Evolutionary conservation across 2,329 filamentous ascomycete genomes (phyloP).

Genomic region (Pseudonectria buxi): DNA sequence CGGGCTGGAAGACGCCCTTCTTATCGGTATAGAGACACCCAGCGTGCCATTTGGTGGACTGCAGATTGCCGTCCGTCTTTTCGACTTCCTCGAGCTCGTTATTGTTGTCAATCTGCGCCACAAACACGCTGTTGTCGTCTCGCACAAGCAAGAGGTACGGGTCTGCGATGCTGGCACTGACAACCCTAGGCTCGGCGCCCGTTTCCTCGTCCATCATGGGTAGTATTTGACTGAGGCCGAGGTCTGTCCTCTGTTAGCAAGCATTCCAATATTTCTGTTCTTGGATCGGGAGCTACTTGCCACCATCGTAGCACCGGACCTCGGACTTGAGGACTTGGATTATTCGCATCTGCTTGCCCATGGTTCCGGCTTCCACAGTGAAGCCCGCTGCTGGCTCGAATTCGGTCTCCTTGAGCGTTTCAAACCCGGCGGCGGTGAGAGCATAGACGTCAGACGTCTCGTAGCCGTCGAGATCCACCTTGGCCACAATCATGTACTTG

Average conservation of each 20-base stretch:
- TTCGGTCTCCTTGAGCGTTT: conserved; percentile 73
- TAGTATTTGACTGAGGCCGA: conserved; percentile 84
- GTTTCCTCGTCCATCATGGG: conserved; percentile 90
- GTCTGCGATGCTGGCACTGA: conserved; percentile 78
- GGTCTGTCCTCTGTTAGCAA: conserved; percentile 49
- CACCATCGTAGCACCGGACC: conserved; percentile 82
- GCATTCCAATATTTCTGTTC: no score
- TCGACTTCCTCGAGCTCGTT: conserved; percentile 82
- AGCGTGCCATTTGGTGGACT: conserved; percentile 67
- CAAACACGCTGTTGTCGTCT: conserved; percentile 73
- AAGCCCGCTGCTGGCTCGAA: conserved; percentile 86
- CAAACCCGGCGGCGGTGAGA: conserved; percentile 65
- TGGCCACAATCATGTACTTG: conserved; percentile 77
- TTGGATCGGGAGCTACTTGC: no score
- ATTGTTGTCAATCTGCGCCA: conserved; percentile 69
- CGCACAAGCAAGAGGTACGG: conserved; percentile 77
- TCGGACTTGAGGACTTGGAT: conserved; percentile 85
- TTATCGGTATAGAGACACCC: conserved; percentile 76
- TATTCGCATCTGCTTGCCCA: conserved; percentile 73
- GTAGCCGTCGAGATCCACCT: conserved; percentile 59
- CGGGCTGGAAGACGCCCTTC: conserved; percentile 45
- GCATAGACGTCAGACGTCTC: conserved; percentile 75
- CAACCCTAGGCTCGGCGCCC: conserved; percentile 69
- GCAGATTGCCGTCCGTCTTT: conserved; percentile 49
- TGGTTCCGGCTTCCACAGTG: conserved; percentile 77